Conservation (phyloP, 495 filamentous ascomycete species). For the Amorphotheca resinae region DNA sequence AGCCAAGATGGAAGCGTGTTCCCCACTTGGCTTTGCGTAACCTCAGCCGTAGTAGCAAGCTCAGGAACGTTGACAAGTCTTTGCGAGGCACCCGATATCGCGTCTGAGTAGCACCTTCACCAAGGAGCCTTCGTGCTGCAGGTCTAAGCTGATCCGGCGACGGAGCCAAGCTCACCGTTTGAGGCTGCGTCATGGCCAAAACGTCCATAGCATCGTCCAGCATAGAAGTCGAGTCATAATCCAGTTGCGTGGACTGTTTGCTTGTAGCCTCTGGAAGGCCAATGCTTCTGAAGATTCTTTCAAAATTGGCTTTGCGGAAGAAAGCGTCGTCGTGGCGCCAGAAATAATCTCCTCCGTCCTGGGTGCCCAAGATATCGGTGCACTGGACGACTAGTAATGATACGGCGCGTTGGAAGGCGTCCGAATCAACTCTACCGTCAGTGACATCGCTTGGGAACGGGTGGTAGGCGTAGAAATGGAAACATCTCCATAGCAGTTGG, state of each 20-base stretch:
- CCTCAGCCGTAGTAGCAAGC: not conserved
- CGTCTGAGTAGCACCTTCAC: not conserved
- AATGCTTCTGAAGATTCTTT: conserved; percentile 1
- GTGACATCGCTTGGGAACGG: not conserved
- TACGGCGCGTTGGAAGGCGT: conserved; percentile 1
- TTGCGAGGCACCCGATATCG: not conserved
- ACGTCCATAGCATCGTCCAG: not conserved
- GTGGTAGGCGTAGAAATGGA: conserved; percentile 1
- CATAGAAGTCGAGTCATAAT: not conserved
- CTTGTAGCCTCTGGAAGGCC: not conserved
- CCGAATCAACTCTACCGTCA: not conserved
- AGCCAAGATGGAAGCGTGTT: not conserved
- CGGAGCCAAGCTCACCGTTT: not conserved
- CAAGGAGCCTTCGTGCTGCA: not conserved
- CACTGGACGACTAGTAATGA: conserved; percentile 7
- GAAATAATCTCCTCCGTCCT: conserved; percentile 10
- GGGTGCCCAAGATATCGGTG: conserved; percentile 10
- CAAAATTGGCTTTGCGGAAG: conserved; percentile 2
- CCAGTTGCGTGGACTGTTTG: not conserved
- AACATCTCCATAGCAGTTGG: conserved; percentile 1
- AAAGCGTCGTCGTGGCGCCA: conserved; percentile 5
- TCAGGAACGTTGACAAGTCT: not conserved
- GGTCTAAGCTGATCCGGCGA: not conserved
- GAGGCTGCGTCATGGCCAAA: not conserved
- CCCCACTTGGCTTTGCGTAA: not conserved